A percentile compares a stretch with the other conserved stretches of the same genome.
These are phyloP conservation scores for Claviceps capensis DNA, from an alignment of 2,329 filamentous ascomycete species.

Conservation along the genomic window DNA sequence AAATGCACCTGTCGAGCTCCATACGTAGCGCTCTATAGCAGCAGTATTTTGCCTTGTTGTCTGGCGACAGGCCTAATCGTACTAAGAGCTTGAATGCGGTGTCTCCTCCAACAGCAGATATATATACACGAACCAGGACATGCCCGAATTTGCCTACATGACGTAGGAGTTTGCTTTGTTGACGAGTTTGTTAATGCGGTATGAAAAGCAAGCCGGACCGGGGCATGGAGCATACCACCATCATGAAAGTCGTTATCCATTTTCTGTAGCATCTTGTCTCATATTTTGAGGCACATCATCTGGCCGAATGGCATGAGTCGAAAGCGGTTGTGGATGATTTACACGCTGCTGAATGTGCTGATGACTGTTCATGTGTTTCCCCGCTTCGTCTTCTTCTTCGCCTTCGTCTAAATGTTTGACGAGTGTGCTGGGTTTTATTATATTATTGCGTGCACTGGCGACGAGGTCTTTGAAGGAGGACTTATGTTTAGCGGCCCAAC, in stretches of 20 bases:
- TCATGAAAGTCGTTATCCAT: neutral
- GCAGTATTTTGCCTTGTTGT: neutral
- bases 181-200: neutral
- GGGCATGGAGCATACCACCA: neutral
- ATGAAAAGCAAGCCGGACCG: neutral
- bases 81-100: neutral
- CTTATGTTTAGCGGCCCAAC: slow-evolving; percentile 62
- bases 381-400: neutral
- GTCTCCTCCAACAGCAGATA: neutral
- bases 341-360: neutral
- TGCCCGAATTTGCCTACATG: neutral
- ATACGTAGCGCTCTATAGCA: neutral
- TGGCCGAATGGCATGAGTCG: neutral
- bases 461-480: slow-evolving; percentile 69
- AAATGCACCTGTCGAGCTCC: neutral
- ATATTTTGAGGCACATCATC: neutral
- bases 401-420: slow-evolving; percentile 1
- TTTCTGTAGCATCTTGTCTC: neutral
- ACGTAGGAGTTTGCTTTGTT: no score
- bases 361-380: neutral
- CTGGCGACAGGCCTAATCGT: neutral
- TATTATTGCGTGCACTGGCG: slow-evolving; percentile 45
- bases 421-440: slow-evolving; percentile 23
- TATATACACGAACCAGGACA: neutral
- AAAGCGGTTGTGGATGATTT: neutral